Conservation (phyloP, 805 yeast genomes). For the Yarrowia yakushimensis region DNA sequence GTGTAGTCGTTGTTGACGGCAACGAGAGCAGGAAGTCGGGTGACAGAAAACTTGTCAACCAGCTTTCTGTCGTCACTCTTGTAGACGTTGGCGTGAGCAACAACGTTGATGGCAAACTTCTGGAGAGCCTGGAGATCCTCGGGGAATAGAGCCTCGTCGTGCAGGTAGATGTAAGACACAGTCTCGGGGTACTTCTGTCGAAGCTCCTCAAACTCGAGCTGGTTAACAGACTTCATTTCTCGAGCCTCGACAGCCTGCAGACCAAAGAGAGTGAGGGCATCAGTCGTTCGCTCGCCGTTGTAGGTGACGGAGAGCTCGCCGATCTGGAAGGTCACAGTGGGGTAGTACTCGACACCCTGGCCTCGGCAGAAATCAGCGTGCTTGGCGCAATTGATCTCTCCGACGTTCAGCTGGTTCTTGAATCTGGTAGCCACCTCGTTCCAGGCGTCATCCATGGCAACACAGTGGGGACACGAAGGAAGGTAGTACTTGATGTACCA, state of each 20-base stretch:
- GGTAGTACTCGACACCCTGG: slow-evolving; percentile 34
- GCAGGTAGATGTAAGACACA: slow-evolving; percentile 40
- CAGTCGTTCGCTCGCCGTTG: slow-evolving; percentile 27
- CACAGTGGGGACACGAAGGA: slow-evolving; percentile 43
- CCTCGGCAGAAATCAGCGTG: slow-evolving; percentile 37
- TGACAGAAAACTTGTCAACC: slow-evolving; percentile 33
- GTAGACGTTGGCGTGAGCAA: slow-evolving; percentile 37
- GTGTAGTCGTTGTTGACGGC: slow-evolving; percentile 35
- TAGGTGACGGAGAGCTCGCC: slow-evolving; percentile 29
- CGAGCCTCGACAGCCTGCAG: slow-evolving; percentile 36
- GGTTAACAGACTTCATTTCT: slow-evolving; percentile 34
- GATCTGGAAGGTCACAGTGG: slow-evolving; percentile 28
- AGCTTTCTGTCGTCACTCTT: slow-evolving; percentile 35
- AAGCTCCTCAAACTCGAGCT: slow-evolving; percentile 37
- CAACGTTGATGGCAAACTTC: slow-evolving; percentile 35
- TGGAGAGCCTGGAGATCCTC: slow-evolving; percentile 43
- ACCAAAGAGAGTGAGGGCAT: slow-evolving; percentile 33
- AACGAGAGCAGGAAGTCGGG: slow-evolving; percentile 36
- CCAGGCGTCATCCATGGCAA: slow-evolving; percentile 40
- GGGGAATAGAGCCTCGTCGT: slow-evolving; percentile 39
- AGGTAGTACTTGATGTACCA: slow-evolving; percentile 44
- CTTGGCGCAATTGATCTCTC: slow-evolving; percentile 42
- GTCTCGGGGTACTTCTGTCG: slow-evolving; percentile 32
- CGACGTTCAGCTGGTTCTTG: slow-evolving; percentile 40
- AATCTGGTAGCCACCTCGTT: slow-evolving; percentile 36